A percentile compares a stretch with the other conserved stretches of the same genome.
These are phyloP conservation scores for Corylus avellana DNA, from an alignment of 306 rosid species.

Conservation along the genomic window DNA sequence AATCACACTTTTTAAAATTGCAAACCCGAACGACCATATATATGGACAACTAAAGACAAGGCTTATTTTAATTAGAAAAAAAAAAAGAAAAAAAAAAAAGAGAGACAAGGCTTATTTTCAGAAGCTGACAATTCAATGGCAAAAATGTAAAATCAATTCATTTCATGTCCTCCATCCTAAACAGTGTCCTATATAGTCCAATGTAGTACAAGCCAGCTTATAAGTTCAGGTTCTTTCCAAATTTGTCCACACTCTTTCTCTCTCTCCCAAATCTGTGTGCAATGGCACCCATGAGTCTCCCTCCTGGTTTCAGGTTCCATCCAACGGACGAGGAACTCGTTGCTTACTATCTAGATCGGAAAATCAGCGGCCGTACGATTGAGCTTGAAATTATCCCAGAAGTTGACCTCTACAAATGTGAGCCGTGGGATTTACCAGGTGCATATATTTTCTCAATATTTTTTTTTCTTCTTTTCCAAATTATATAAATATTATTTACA, in stretches of 20 bases:
- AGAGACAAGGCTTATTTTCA: not conserved
- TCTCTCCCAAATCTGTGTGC: slow-evolving; percentile 9
- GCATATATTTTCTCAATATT: not conserved
- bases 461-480: not conserved
- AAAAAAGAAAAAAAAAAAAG: too few species aligned
- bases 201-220: slow-evolving; percentile 42
- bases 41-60: too few species aligned
- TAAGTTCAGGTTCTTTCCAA: slow-evolving; percentile 31
- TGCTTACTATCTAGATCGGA: slow-evolving; percentile 84
- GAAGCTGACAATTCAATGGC: not conserved
- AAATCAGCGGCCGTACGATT: slow-evolving; percentile 80
- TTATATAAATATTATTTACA: not conserved
- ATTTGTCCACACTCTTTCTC: slow-evolving; percentile 22
- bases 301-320: slow-evolving; percentile 98
- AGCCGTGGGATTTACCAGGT: slow-evolving; percentile 99
- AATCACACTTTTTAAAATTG: too few species aligned
- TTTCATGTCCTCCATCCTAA: slow-evolving; percentile 19
- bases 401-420: slow-evolving; percentile 93
- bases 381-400: slow-evolving; percentile 95
- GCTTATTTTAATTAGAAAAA: not conserved
- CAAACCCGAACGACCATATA: too few species aligned
- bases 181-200: slow-evolving; percentile 74
- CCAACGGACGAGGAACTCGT: slow-evolving; percentile 98
- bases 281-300: slow-evolving; percentile 97
- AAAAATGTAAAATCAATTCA: slow-evolving; percentile 13